Conservation (phyloP, 78 protist species). For the Chrysochromulina parva region DNA sequence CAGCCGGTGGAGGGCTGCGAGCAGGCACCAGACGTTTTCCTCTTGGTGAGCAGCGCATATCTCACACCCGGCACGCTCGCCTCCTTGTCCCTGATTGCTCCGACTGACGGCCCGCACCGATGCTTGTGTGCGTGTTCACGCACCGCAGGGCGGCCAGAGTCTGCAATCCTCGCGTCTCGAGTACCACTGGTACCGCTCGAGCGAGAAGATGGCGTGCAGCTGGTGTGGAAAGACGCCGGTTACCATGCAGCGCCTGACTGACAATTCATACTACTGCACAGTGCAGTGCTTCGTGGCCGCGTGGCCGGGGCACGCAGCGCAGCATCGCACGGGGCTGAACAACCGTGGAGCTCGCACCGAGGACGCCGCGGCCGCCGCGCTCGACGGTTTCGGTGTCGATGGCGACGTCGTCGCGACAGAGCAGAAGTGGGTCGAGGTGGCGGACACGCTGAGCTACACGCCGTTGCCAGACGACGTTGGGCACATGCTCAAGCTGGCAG, state of each 20-base stretch:
- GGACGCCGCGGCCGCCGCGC: neutral
- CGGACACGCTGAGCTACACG: neutral
- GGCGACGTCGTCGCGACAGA: neutral
- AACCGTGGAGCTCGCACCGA: neutral
- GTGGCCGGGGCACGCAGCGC: slow-evolving; percentile 1
- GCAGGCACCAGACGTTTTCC: neutral
- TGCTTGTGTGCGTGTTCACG: too few species aligned
- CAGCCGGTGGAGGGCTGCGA: slow-evolving; percentile 29
- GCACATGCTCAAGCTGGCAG: neutral
- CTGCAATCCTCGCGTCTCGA: neutral
- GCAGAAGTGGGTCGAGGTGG: slow-evolving; percentile 17
- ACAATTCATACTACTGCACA: neutral
- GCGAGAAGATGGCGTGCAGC: neutral
- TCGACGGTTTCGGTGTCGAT: neutral
- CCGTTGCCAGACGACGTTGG: neutral
- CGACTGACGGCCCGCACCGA: too few species aligned
- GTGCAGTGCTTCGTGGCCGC: neutral
- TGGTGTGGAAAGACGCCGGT: slow-evolving; percentile 1
- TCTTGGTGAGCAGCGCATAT: neutral
- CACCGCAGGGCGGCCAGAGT: too few species aligned
- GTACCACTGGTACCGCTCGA: neutral
- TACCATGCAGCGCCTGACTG: neutral
- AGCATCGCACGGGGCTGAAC: neutral
- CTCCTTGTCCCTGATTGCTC: too few species aligned
- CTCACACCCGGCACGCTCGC: too few species aligned